Conservation (phyloP, 345 rosid genomes). For the Acer negundo region DNA sequence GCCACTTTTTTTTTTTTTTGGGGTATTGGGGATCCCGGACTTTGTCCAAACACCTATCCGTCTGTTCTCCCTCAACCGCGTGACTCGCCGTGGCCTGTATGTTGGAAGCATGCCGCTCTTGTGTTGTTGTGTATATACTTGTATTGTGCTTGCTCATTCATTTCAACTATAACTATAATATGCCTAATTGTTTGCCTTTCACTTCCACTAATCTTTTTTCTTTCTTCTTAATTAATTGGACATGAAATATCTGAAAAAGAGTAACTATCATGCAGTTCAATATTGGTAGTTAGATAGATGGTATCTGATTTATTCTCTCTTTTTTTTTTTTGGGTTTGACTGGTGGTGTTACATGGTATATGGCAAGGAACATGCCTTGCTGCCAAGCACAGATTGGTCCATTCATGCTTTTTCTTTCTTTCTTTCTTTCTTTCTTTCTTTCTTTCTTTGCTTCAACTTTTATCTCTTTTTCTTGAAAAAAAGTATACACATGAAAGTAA, state of each 20-base stretch:
- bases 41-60: no score
- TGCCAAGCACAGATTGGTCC: background rate
- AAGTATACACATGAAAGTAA: background rate
- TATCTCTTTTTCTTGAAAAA: background rate
- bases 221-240: background rate
- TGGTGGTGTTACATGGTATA: background rate
- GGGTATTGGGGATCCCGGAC: no score
- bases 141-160: no score
- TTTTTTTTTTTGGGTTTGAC: no score
- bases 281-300: background rate
- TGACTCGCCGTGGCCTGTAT: no score
- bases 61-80: no score
- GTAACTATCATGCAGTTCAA: background rate
- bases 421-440: background rate
- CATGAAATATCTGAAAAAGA: background rate
- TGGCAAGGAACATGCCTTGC: background rate
- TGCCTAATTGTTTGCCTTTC: background rate
- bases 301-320: background rate
- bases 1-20: no score
- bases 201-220: background rate
- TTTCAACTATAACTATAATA: no score
- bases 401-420: background rate
- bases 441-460: background rate
- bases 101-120: no score
- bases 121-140: no score